Percentiles rank a stretch among this genome's conserved stretches.
phyloP scores from a whole-genome alignment of 768 basidiomycete genomes.

The Candolleomyces eurysporus region DNA sequence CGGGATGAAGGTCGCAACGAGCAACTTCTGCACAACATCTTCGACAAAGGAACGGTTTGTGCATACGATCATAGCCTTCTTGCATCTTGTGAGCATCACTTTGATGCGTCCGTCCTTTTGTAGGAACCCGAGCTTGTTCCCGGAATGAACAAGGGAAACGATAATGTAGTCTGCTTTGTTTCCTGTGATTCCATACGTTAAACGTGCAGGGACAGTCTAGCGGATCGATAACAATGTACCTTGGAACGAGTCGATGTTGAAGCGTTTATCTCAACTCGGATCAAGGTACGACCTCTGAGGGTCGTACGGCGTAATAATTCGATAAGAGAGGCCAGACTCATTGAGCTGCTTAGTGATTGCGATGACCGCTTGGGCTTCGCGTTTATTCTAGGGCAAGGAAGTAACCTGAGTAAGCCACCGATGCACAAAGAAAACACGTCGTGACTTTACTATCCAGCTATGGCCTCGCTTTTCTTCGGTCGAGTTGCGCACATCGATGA shows the following conservation, averaged over 20 bases:
- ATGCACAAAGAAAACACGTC: too few relatives aligned
- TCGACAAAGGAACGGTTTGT: conserved; percentile 53
- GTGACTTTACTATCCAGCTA: conserved; percentile 36
- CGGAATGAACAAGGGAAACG: conserved; percentile 15
- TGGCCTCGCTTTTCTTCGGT: conserved; percentile 26
- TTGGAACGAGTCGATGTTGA: conserved; percentile 81
- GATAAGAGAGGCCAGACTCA: conserved; percentile 37
- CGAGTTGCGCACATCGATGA: conserved; percentile 49
- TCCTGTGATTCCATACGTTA: conserved; percentile 35
- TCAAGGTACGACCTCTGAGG: conserved; percentile 59
- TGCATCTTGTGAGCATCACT: conserved; percentile 75
- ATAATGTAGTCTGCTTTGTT: conserved; percentile 58
- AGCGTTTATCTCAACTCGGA: conserved; percentile 54
- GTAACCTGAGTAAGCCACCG: too few relatives aligned
- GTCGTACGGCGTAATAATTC: conserved; percentile 76
- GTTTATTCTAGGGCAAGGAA: conserved; percentile 42
- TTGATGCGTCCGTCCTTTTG: conserved; percentile 57
- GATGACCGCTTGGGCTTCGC: conserved; percentile 47
- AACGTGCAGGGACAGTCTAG: background rate
- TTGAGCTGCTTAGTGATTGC: conserved; percentile 44
- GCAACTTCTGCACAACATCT: conserved; percentile 25
- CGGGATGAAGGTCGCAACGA: conserved; percentile 22
- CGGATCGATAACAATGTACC: conserved; percentile 32
- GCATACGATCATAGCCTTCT: conserved; percentile 64
- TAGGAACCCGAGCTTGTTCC: conserved; percentile 49